Base-by-base conservation (phyloP, 2,329 filamentous ascomycete genomes). In the Coccinonectria pachysandricola region DNA sequence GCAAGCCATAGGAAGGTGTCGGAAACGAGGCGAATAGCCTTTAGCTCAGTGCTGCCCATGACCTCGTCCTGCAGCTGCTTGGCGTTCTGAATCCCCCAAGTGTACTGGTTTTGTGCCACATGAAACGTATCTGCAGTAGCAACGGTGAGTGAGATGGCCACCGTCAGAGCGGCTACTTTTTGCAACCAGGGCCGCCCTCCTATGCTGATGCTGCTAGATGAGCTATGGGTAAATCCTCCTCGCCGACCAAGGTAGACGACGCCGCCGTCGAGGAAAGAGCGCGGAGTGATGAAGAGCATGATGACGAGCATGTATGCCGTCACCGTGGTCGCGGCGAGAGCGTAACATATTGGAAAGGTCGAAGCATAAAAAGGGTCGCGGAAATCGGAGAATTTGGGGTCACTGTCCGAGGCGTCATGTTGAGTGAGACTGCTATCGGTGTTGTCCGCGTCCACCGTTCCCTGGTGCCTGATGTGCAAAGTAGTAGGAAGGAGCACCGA, bases 1-100 rank as follows among this genome's bases (percentile, higher is more conserved):
- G 91, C 91, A 19, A 98, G 74, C 88, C 91, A 96, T 15, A 98
- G 66, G 53, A 96, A 96, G 1, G 91, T 87, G 54, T 94, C 86
- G 11, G 88, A 96, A 38, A 98, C 85, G 41, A 96, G 75, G 39
- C 87, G 79, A 33, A 92, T 88, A 33, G 92, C 73, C 42, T 91
- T 85, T 39, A 98, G 78, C 52, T 94, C 82, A 35, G 79, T 71
- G 28, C 86, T 84, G 31, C 79, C 79, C 38, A 94, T 75, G 10
- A 98, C 88, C 46, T 81, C 66, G 23, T 74, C 63, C 36, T 91
- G 84, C 43, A 98, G 58, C 26, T 69, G 65, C 41, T 67, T 65
- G 12, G 84, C 86, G 49, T 95, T 85, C 59, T 86, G 84, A 43
- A 75, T 78, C 16, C 86, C 86, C 45, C 65, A 66, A 5, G 70